Evolutionary conservation across 2,329 filamentous ascomycete species (phyloP), one percentile per base, ranked within the genome.

Genomic region (Fusarium verticillioides): DNA sequence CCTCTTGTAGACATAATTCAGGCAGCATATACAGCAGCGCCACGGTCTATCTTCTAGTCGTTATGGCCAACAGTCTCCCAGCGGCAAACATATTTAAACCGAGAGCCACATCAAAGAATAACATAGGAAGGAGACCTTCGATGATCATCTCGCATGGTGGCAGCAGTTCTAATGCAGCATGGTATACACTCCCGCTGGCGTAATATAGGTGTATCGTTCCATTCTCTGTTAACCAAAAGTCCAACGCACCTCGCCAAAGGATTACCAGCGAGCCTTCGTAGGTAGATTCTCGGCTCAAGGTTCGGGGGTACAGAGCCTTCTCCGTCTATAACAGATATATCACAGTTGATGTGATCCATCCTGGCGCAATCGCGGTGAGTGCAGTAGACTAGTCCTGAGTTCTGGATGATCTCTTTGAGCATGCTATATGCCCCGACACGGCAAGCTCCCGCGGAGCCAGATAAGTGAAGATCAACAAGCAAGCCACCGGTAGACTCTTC

Each of bases 251-350:
- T 39, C 4, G 34, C 50, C 9, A 53, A 28, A 1, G 19, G 2
- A 28, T 53, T 53, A 1, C 34, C 23, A 1, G 23, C 2, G 4
- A 53, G 50, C 1, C 50, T 39, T 9, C 50, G 34, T 0, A 53
- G 0, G 7, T 39, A n/a, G 0, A 53, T 7, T 7, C 7, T 28
- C 0, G 18, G 3, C 0, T n/a, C 3, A 0, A n/a, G 3, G 4
- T 3, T 3, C 0, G 6, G 1, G 5, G 34, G 4, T 9, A 28
- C 1, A n/a, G 0, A 1, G 0, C 34, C 34, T 4, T 53, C 50
- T 0, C 50, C 50, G 15, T 53, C 23, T 1, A n/a, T 1, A 1
- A 28, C 0, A 1, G 9, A 28, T 9, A 53, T 8, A 0, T 1
- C 2, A 1, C 1, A 21, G 5, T 0, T 0, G 1, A 37, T 7